Evolutionary conservation across 768 basidiomycete genomes (phyloP).

Genomic region (Leccinum pellstonianum): DNA sequence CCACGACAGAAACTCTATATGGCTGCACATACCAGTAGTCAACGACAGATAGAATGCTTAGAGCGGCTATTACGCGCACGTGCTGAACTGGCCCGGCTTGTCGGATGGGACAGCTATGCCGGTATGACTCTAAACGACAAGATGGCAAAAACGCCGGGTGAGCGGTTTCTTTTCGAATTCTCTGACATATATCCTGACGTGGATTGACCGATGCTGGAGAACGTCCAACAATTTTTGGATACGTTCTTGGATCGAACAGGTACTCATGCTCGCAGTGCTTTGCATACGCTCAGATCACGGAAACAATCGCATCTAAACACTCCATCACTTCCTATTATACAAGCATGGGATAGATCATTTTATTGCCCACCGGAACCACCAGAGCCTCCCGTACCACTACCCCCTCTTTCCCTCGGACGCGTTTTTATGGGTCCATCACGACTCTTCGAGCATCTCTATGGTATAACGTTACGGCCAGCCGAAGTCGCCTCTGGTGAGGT

Average conservation of each 20-base stretch:
- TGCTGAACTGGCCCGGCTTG: slow-evolving; percentile 77
- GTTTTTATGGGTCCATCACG: slow-evolving; percentile 90
- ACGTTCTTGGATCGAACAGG: slow-evolving; percentile 78
- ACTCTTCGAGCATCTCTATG: slow-evolving; percentile 84
- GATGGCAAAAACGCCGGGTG: slow-evolving; percentile 95
- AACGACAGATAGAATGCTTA: slow-evolving; percentile 71
- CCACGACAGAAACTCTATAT: slow-evolving; percentile 81
- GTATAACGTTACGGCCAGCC: slow-evolving; percentile 75
- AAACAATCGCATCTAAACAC: slow-evolving; percentile 75
- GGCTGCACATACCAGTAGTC: slow-evolving; percentile 74
- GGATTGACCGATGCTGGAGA: slow-evolving; percentile 45
- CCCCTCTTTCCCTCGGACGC: slow-evolving; percentile 82
- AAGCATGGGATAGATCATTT: slow-evolving; percentile 98
- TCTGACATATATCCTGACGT: slow-evolving; percentile 4
- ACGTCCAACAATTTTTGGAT: slow-evolving; percentile 83
- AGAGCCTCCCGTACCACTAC: slow-evolving; percentile 69
- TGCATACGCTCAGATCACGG: slow-evolving; percentile 60
- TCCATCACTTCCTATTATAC: slow-evolving; percentile 58
- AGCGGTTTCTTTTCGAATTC: slow-evolving; percentile 15
- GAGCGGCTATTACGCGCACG: slow-evolving; percentile 76
- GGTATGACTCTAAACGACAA: slow-evolving; percentile 89
- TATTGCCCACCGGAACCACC: slow-evolving; percentile 82
- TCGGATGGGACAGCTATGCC: slow-evolving; percentile 84
- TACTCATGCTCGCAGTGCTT: slow-evolving; percentile 71
- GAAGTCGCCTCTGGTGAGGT: slow-evolving; percentile 73